Conservation (phyloP, 768 basidiomycete species). For the Cystobasidium ongulense region DNA sequence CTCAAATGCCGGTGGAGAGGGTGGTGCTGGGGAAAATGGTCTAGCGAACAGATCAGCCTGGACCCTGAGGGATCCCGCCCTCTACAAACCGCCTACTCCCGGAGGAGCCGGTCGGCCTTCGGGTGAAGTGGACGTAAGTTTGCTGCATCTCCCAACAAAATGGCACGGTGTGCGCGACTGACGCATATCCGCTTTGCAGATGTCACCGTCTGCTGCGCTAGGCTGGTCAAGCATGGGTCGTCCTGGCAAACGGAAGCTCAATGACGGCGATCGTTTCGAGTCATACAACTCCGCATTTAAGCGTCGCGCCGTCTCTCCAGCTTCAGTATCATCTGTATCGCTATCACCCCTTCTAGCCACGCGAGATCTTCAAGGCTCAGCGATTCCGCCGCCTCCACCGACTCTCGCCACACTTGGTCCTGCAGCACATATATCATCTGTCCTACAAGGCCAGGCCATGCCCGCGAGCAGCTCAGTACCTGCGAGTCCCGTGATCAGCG, state of each 20-base stretch:
- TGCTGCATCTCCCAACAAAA: neutral
- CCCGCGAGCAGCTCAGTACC: neutral
- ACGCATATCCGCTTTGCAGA: neutral
- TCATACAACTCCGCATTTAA: constrained; percentile 40
- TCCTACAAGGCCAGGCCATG: neutral
- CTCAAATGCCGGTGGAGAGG: neutral
- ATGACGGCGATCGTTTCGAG: constrained; percentile 35
- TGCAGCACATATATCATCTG: neutral
- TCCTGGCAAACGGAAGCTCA: constrained; percentile 40
- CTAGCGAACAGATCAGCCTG: neutral
- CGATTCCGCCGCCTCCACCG: neutral
- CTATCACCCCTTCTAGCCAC: constrained; percentile 17
- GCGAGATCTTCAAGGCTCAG: neutral
- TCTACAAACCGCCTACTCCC: constrained; percentile 1
- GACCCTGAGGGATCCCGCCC: constrained; percentile 6
- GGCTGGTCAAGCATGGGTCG: constrained; percentile 29
- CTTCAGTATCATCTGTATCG: constrained; percentile 10
- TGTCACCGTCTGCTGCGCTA: constrained; percentile 29
- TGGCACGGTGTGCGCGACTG: constrained; percentile 9
- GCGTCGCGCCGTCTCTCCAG: constrained; percentile 41
- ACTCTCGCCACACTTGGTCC: neutral
- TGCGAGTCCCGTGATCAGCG: neutral
- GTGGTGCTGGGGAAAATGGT: neutral
- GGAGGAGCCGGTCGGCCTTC: neutral
- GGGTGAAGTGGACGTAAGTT: constrained; percentile 3